These are phyloP conservation scores for Termitomyces sp. DNA, from an alignment of 768 basidiomycete genomes.

Conservation along the genomic window DNA sequence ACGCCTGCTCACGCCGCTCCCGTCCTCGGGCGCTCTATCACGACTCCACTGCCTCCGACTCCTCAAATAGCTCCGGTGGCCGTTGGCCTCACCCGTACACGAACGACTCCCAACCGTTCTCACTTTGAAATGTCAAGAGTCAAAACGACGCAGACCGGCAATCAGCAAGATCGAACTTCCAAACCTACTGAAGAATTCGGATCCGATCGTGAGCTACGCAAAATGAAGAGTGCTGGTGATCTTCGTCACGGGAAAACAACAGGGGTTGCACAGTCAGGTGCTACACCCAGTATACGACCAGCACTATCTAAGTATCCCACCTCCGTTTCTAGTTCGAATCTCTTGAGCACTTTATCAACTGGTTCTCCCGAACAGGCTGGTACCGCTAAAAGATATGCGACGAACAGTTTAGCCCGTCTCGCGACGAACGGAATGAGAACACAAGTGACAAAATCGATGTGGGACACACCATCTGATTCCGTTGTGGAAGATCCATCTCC, in stretches of 20 bases:
- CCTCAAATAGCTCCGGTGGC: constrained; percentile 22
- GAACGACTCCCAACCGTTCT: constrained; percentile 70
- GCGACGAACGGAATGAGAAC: constrained; percentile 33
- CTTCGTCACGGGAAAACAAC: constrained; percentile 47
- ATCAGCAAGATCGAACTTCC: constrained; percentile 17
- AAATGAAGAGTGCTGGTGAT: constrained; percentile 88
- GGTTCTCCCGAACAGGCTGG: constrained; percentile 32
- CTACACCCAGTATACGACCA: constrained; percentile 28
- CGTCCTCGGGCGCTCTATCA: constrained; percentile 47
- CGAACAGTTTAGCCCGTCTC: constrained; percentile 37
- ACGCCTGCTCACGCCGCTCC: constrained; percentile 55
- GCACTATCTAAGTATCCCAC: constrained; percentile 48
- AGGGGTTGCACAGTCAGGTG: constrained; percentile 24
- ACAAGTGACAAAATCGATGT: constrained; percentile 42
- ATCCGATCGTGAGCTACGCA: constrained; percentile 62
- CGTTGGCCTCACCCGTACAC: constrained; percentile 61
- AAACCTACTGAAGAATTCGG: constrained; percentile 37
- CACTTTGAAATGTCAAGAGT: constrained; percentile 44
- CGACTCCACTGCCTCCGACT: constrained; percentile 40
- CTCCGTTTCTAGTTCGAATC: constrained; percentile 70
- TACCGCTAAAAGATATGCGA: constrained; percentile 61
- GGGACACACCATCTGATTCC: constrained; percentile 46
- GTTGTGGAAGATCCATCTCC: constrained; percentile 14
- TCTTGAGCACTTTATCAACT: constrained; percentile 38
- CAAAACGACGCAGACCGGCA: constrained; percentile 24